phyloP scores from a whole-genome alignment of 495 filamentous ascomycete genomes.

The Astrocystis sublimbata region DNA sequence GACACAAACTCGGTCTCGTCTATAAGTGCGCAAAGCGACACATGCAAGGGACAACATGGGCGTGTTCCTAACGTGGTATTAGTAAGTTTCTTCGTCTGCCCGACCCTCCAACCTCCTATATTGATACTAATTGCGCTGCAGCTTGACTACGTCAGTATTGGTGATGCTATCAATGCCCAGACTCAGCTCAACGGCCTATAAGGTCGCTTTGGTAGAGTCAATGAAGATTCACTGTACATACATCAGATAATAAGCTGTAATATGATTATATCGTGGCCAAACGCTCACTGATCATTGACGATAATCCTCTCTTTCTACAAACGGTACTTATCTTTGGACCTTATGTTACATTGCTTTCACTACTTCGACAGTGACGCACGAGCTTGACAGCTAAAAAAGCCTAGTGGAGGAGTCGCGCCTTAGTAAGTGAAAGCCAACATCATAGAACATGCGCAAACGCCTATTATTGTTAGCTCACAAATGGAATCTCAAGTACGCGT shows the following conservation, averaged over 20 bases:
- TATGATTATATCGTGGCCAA: too few relatives aligned
- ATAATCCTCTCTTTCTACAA: background rate
- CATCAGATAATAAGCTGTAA: background rate
- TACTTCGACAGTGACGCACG: background rate
- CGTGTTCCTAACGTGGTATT: conserved; percentile 78
- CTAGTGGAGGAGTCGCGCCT: background rate
- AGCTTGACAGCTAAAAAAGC: background rate
- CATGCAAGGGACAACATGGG: conserved; percentile 63
- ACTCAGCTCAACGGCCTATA: conserved; percentile 27
- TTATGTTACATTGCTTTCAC: background rate
- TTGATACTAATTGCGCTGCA: conserved; percentile 18
- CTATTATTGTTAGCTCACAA: too few relatives aligned
- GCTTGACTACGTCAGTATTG: conserved; percentile 31
- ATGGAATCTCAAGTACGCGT: too few relatives aligned
- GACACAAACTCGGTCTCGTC: conserved; percentile 63
- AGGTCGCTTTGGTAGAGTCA: background rate
- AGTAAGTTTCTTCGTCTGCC: conserved; percentile 41
- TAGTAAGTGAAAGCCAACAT: background rate
- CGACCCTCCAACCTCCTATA: background rate
- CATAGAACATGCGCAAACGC: too few relatives aligned
- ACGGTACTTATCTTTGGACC: background rate
- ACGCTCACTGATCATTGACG: background rate
- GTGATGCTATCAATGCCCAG: conserved; percentile 27
- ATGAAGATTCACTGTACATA: background rate
- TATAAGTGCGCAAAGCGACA: conserved; percentile 62